These are phyloP conservation scores for Plantago major DNA, from an alignment of 257 asterid species.

Conservation along the genomic window DNA sequence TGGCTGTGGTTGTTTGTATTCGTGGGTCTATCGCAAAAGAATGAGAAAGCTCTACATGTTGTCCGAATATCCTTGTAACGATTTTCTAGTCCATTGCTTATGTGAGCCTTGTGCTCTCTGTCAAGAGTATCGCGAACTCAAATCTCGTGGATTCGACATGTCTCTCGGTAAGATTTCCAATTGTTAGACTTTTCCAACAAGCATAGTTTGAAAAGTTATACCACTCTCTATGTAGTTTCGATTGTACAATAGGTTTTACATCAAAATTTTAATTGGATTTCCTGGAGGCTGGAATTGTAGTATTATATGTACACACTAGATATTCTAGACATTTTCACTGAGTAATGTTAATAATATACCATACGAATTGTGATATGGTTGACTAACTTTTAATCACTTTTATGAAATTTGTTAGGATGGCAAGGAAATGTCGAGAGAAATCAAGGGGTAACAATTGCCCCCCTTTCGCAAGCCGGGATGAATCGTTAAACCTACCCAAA, in stretches of 20 bases:
- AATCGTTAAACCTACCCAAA: too few species aligned
- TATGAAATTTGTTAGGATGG: slow-evolving; percentile 44
- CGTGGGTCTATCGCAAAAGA: slow-evolving; percentile 29
- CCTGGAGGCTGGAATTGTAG: too few species aligned
- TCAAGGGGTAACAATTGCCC: slow-evolving; percentile 40
- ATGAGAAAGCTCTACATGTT: slow-evolving; percentile 27
- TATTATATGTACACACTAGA: too few species aligned
- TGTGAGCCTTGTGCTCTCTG: slow-evolving; percentile 34
- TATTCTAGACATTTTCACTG: too few species aligned
- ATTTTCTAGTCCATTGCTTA: slow-evolving; percentile 23
- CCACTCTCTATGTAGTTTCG: too few species aligned
- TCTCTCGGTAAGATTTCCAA: slow-evolving; percentile 28
- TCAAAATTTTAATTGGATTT: too few species aligned
- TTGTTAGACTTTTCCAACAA: too few species aligned
- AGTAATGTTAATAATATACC: too few species aligned
- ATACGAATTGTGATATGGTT: too few species aligned
- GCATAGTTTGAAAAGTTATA: too few species aligned
- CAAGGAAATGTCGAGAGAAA: slow-evolving; percentile 72
- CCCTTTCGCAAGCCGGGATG: slow-evolving; percentile 63
- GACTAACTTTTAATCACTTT: not conserved
- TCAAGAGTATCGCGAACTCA: slow-evolving; percentile 42
- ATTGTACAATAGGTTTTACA: too few species aligned
- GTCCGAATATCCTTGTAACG: slow-evolving; percentile 20
- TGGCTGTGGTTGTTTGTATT: slow-evolving; percentile 28
- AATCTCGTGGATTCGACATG: slow-evolving; percentile 37